Evolutionary conservation across 768 basidiomycete species (phyloP), one percentile per base, ranked within the genome.

Genomic region (Panaeolus papilionaceus): DNA sequence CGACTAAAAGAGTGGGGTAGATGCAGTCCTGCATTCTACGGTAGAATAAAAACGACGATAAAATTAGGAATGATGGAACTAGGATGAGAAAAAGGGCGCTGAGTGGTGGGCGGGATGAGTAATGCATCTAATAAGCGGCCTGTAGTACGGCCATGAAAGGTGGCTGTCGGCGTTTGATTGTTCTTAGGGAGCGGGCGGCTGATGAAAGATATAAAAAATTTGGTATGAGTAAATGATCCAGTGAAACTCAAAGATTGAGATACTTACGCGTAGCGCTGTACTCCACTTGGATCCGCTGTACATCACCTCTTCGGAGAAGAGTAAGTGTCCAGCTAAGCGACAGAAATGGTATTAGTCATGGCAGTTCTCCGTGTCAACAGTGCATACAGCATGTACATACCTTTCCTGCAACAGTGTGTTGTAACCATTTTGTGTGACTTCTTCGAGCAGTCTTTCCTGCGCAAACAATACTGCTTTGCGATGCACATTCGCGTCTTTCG

Each of bases 61-160:
- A 49, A 1, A 49, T 23, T 49, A 49, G n/a, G 47, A 23, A 49
- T 26, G 47, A 8, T 49, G 20, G n/a, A 20, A 20, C 8, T 51
- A 26, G 28, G 54, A 28, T 20, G 20, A 42, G 40, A 42, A 42
- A 10, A 16, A n/a, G 45, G 14, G 54, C 54, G 54, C 54, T 58
- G 54, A 58, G 26, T 7, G 14, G 33, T 28, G 54, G 54, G 14
- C 26, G 11, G 54, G 14, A 7, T 58, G 54, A 14, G 28, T 10
- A 58, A 58, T 33, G 54, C 12, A n/a, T 58, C 62, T 63, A 63
- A 42, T 39, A 45, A 68, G 75, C 75, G 69, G 84, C 81, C 63
- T 86, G 80, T 51, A 93, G 80, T 66, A 93, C 82, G 51, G 81
- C 89, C 70, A 92, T 85, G 78, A 90, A 93, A 0, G 92, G 93